Conservation (phyloP, 139 green algal genomes). For the Cymbomonas tetramitiformis region DNA sequence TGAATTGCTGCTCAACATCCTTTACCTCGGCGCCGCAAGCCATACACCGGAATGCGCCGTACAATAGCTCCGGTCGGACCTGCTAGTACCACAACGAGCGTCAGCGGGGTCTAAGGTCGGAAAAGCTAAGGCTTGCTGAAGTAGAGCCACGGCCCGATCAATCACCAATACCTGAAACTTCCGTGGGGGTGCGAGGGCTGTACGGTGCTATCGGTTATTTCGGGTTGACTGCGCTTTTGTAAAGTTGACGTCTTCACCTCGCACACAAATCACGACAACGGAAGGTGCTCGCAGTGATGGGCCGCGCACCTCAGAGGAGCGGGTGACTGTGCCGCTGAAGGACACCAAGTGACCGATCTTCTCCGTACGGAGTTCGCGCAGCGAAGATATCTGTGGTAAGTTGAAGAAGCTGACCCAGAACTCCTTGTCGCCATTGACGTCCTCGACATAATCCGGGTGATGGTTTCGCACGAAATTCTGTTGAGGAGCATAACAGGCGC, state of each 20-base stretch:
- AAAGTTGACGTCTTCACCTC: too few relatives aligned
- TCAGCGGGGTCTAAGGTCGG: too few relatives aligned
- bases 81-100: too few relatives aligned
- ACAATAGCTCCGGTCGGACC: constrained; percentile 83
- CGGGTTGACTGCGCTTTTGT: too few relatives aligned
- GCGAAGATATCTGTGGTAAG: constrained; percentile 26
- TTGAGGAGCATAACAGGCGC: constrained; percentile 43
- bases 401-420: constrained; percentile 74
- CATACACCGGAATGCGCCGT: constrained; percentile 76
- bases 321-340: constrained; percentile 77
- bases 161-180: too few relatives aligned
- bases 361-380: constrained; percentile 30
- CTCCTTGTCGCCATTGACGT: constrained; percentile 45
- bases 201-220: too few relatives aligned
- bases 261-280: too few relatives aligned
- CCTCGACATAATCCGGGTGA: constrained; percentile 30
- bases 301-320: constrained; percentile 85
- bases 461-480: constrained; percentile 54
- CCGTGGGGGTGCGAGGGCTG: too few relatives aligned
- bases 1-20: constrained; percentile 92
- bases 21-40: constrained; percentile 48
- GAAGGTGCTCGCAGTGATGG: too few relatives aligned
- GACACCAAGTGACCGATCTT: constrained; percentile 37
- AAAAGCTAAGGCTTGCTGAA: too few relatives aligned
- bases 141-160: too few relatives aligned